A percentile compares a stretch with the other conserved stretches of the same genome.
Conservation (phyloP, 2,329 filamentous ascomycete genomes). For the Fusarium luffae region DNA sequence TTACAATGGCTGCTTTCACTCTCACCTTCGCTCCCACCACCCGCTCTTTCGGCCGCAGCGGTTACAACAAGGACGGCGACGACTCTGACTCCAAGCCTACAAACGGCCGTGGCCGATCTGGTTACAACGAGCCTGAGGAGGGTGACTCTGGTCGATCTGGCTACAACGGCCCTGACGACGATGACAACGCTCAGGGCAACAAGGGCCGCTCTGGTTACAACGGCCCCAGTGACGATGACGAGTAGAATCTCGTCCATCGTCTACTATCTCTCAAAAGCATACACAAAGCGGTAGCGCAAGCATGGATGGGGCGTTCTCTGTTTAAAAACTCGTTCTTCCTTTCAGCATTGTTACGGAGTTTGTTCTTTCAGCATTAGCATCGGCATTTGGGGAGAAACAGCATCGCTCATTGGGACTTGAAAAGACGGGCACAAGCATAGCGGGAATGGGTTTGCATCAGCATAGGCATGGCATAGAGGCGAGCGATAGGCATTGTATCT, state of each 20-base stretch:
- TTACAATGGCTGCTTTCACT: conserved; percentile 48
- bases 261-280: conserved; percentile 10
- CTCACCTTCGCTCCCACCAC: conserved; percentile 42
- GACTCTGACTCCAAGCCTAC: conserved; percentile 47
- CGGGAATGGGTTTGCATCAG: conserved; percentile 8
- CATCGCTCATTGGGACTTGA: conserved; percentile 28
- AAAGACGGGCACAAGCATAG: conserved; percentile 17
- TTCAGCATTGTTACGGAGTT: conserved; percentile 35
- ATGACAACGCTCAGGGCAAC: conserved; percentile 48
- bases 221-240: conserved; percentile 50
- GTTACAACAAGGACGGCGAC: conserved; percentile 45
- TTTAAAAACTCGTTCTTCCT: conserved; percentile 21
- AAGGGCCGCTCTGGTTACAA: conserved; percentile 58
- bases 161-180: conserved; percentile 52
- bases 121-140: conserved; percentile 56
- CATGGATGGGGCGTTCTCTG: conserved; percentile 39
- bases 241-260: conserved; percentile 34
- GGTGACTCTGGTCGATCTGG: conserved; percentile 55
- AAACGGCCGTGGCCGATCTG: conserved; percentile 55
- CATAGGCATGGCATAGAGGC: conserved; percentile 24
- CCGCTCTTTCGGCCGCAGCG: conserved; percentile 40
- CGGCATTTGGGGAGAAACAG: conserved; percentile 9
- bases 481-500: conserved; percentile 21
- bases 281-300: conserved; percentile 27
- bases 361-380: conserved; percentile 10